Base-by-base conservation (phyloP, 2,329 filamentous ascomycete species). In the Fusarium pseudoanthophilum region DNA sequence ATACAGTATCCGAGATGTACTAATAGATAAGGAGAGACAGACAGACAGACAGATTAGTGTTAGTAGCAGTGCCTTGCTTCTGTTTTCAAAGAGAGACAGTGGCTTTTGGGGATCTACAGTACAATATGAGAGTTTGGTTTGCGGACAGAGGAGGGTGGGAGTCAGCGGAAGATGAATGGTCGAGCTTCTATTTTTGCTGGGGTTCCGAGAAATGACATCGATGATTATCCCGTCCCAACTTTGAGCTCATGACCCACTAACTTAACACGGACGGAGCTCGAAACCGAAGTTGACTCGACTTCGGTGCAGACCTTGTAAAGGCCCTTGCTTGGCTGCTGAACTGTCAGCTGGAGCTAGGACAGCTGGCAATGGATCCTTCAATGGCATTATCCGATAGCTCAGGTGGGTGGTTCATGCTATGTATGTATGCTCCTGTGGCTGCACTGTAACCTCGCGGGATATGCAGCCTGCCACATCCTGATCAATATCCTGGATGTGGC, bases 141-240 rank as follows among this genome's bases (percentile, higher is more conserved):
- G 26, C 26, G 10, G 45, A 28, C 37, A 60, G 57, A 60, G 37
- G 49, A 60, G 37, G 49, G 65, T 42, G 46, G 55, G 65, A 60
- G 24, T 20, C 32, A 20, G 32, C 45, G 57, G 58, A 53, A 67
- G 58, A 67, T 66, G 65, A 73, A 72, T 72, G 65, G 63, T 67
- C 45, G 57, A 73, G 46, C 52, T 64, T 65, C 65, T 59, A 55
- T 45, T 63, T 67, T 69, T 69, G 49, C 64, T 56, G 70, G 67
- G 67, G 42, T 70, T 59, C 74, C 53, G 64, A 75, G 63, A 60
- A 61, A 77, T 75, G 75, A 72, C 76, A 73, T 71, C 60, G 64
- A 72, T 45, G 67, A 67, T 49, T 64, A 59, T 61, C 46, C 42
- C 63, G 65, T 77, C 75, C 70, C 75, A 77, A 77, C 75, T 77